Evolutionary conservation across 2,329 filamentous ascomycete species (phyloP).

Genomic region (Botrytis squamosa): DNA sequence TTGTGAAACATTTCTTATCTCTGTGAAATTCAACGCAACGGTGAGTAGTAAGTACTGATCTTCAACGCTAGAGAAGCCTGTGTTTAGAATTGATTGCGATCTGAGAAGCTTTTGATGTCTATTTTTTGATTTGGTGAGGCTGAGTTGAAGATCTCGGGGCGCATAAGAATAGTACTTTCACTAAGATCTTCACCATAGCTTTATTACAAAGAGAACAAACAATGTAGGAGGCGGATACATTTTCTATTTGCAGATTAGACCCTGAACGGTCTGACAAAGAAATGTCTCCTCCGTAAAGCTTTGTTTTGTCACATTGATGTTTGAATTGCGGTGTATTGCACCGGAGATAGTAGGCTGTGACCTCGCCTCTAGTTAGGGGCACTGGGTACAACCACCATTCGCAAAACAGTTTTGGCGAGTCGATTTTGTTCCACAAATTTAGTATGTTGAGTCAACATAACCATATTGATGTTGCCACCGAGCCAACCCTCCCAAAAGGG

Average conservation of each 20-base stretch:
- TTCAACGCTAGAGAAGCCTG: neutral
- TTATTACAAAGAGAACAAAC: neutral
- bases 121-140: neutral
- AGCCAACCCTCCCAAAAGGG: neutral
- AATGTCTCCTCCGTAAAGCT: neutral
- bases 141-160: neutral
- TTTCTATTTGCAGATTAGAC: neutral
- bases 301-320: neutral
- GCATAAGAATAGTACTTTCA: neutral
- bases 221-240: neutral
- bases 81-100: neutral
- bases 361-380: neutral
- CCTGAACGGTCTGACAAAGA: neutral
- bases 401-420: neutral
- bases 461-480: neutral
- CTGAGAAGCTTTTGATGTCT: neutral
- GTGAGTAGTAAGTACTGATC: neutral
- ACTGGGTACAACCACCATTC: neutral
- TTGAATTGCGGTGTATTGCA: neutral
- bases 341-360: neutral
- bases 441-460: neutral
- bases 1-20: slow-evolving; percentile 17
- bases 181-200: neutral
- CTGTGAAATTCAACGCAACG: neutral
- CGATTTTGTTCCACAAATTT: neutral